A percentile compares a stretch with the other conserved stretches of the same genome.
Evolutionary conservation across 2,329 filamentous ascomycete genomes (phyloP).

Genomic region (Arthrinium phaeospermum): DNA sequence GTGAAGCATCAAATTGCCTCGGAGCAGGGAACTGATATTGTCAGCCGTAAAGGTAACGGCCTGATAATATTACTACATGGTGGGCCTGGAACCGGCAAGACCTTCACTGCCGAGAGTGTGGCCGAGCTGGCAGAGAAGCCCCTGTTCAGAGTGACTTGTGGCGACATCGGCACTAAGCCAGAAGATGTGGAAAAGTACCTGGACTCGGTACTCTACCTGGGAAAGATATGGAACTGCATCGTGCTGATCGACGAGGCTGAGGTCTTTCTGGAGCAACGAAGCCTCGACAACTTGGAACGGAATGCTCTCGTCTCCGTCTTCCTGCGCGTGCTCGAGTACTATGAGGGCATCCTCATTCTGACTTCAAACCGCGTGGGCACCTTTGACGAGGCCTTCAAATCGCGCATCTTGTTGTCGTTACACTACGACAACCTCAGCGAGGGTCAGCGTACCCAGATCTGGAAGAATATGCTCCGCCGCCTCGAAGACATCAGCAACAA

Average conservation of each 20-base stretch:
- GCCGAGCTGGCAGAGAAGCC: constrained; percentile 41
- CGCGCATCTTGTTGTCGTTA: constrained; percentile 29
- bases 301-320: constrained; percentile 30
- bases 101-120: constrained; percentile 42
- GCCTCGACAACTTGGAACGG: constrained; percentile 23
- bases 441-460: constrained; percentile 31
- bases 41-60: constrained; percentile 38
- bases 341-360: constrained; percentile 30
- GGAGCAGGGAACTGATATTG: constrained; percentile 17
- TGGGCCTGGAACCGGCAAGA: constrained; percentile 32
- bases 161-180: constrained; percentile 37
- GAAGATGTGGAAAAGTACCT: constrained; percentile 32
- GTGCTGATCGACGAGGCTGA: constrained; percentile 40
- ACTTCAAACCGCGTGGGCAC: constrained; percentile 31
- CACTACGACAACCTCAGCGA: constrained; percentile 28
- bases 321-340: constrained; percentile 28
- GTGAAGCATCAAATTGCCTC: constrained; percentile 15
- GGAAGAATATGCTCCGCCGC: constrained; percentile 29
- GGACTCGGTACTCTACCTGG: constrained; percentile 43
- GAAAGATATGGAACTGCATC: constrained; percentile 45
- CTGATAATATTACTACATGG: constrained; percentile 49
- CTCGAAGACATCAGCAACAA: constrained; percentile 19
- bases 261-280: constrained; percentile 42
- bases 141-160: constrained; percentile 39
- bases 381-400: constrained; percentile 34